Evolutionary conservation across 2,329 filamentous ascomycete species (phyloP), one percentile per base, ranked within the genome.

Genomic region (Sclerotinia borealis): DNA sequence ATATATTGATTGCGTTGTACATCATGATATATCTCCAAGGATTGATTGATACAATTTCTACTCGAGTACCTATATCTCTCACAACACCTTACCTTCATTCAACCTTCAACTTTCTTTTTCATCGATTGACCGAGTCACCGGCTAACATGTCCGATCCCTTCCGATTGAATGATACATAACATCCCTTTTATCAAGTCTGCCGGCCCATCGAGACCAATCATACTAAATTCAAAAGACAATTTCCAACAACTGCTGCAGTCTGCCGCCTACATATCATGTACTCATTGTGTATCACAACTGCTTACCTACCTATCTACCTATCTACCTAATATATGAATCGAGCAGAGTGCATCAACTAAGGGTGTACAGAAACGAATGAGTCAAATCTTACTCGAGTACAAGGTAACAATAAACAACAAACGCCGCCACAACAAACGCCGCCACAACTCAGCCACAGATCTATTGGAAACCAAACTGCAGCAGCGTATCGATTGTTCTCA

Each of bases 121-220:
- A 19, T 37, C 8, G n/a, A 9, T 51, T 37, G 48, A 61, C 59
- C 59, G 59, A 54, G 48, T 61, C 59, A 61, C 59, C 59, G 49
- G 59, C 49, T 61, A 27, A 9, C 15, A 3, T 15, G 17, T 36
- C 17, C 7, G 17, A 55, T 47, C 13, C 37, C 29, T 55, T 61
- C 49, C 59, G 59, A 61, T 61, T 55, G 52, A 56, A 25, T 54
- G 36, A 52, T 27, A 36, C 45, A 45, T 37, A 45, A 34, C 59
- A 45, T 55, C 31, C 39, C 29, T 37, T 45, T 45, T 10, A 17
- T 52, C 15, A 47, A 54, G 6, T 34, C 31, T n/a, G 3, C 19
- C 29, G 15, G 13, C 13, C 13, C 19, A 25, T 45, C 19, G 4
- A 56, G 13, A 25, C 54, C 54, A 56, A 56, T 56, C 39, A 55